Evolutionary conservation across 1,139 yeast genomes (phyloP).

Genomic region (Saccharomyces uvarum): DNA sequence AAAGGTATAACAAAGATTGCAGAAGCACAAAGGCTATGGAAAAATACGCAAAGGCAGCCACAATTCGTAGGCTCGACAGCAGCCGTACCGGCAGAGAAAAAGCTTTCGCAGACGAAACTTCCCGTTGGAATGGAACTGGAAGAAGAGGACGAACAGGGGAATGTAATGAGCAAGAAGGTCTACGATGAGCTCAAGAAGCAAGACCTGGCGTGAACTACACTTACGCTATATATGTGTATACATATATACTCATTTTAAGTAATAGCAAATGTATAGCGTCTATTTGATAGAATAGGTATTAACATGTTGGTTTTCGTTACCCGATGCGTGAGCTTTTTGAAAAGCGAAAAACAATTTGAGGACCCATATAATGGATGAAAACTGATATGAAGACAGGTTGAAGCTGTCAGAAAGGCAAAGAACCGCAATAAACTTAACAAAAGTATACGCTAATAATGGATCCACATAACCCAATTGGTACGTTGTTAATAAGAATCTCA

Average conservation of each 20-base stretch:
- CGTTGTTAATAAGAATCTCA: conserved; percentile 8
- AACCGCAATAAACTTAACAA: not conserved
- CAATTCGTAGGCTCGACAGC: not conserved
- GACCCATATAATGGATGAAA: not conserved
- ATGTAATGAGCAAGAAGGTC: conserved; percentile 78
- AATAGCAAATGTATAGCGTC: not conserved
- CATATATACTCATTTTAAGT: not conserved
- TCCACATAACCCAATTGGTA: conserved; percentile 33
- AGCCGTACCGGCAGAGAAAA: not conserved
- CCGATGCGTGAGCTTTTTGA: not conserved
- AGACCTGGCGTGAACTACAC: conserved; percentile 46
- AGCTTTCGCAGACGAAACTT: not conserved
- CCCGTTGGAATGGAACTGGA: conserved; percentile 50
- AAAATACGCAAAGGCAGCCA: conserved; percentile 30
- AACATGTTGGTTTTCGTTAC: not conserved
- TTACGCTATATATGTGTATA: not conserved
- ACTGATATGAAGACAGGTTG: not conserved
- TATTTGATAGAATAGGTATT: not conserved
- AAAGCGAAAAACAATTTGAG: not conserved
- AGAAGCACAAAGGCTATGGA: conserved; percentile 61
- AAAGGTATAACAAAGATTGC: conserved; percentile 58
- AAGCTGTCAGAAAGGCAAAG: not conserved
- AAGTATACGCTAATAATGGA: conserved; percentile 19
- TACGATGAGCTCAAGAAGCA: conserved; percentile 80
- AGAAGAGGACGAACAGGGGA: conserved; percentile 88